These are phyloP conservation scores for Jaminaea rosea DNA, from an alignment of 1,284 basidiomycete genomes.

Conservation along the genomic window DNA sequence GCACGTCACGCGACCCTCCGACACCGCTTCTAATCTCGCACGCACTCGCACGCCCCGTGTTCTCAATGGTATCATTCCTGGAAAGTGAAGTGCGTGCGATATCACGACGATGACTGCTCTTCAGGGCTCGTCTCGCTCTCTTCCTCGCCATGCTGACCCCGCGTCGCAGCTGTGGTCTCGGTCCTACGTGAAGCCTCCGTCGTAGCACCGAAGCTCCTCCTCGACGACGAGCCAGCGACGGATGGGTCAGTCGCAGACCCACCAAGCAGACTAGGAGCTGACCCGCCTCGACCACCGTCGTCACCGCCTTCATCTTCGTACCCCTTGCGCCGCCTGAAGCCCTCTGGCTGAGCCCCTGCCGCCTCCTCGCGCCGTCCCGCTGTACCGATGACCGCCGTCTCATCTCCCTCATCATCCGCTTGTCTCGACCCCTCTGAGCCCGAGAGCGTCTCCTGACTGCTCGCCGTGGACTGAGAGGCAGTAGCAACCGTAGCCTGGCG, in stretches of 20 bases:
- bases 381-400: not conserved
- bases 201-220: not conserved
- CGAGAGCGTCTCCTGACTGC: not conserved
- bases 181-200: not conserved
- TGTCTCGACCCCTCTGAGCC: not conserved
- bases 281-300: slow-evolving; percentile 1
- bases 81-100: not conserved
- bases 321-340: slow-evolving; percentile 1
- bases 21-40: no score
- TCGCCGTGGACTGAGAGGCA: not conserved
- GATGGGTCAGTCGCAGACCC: not conserved
- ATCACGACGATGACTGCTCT: not conserved
- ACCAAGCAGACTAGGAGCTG: not conserved
- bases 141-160: no score
- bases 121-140: not conserved
- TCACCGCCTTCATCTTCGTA: not conserved
- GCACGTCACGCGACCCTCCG: no score
- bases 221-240: not conserved
- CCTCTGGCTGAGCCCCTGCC: not conserved
- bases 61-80: no score
- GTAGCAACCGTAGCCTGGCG: not conserved
- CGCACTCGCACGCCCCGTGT: no score
- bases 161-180: not conserved
- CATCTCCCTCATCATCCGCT: slow-evolving; percentile 4
- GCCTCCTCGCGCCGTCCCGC: not conserved